Evolutionary conservation across 805 yeast species (phyloP).

Genomic region (Ogataea thermomethanolica): DNA sequence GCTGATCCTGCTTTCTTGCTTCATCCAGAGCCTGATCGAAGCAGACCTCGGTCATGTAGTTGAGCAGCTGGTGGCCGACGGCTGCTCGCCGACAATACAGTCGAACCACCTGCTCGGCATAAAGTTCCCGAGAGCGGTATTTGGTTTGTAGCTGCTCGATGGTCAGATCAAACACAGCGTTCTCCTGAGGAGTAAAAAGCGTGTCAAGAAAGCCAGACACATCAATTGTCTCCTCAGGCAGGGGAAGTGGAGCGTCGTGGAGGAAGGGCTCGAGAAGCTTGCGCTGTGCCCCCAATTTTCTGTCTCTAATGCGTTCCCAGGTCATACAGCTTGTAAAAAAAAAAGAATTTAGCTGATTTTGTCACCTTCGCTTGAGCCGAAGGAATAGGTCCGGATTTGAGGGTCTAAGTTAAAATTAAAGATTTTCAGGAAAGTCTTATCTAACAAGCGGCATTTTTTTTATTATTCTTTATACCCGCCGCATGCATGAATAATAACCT

Average conservation of each 20-base stretch:
- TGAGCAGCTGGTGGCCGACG: slow-evolving; percentile 51
- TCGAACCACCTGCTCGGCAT: slow-evolving; percentile 43
- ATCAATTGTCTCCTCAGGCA: slow-evolving; percentile 5
- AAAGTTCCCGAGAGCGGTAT: slow-evolving; percentile 30
- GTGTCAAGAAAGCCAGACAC: slow-evolving; percentile 22
- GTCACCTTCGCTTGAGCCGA: not conserved
- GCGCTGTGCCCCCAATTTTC: slow-evolving; percentile 1
- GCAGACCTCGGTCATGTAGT: slow-evolving; percentile 43
- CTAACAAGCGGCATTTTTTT: not conserved
- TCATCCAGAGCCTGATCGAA: slow-evolving; percentile 54
- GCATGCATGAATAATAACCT: slow-evolving; percentile 21
- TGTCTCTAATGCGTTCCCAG: slow-evolving; percentile 8
- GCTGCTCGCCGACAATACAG: slow-evolving; percentile 60
- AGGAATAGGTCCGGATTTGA: slow-evolving; percentile 2
- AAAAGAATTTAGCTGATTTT: not conserved
- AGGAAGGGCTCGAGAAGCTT: slow-evolving; percentile 1
- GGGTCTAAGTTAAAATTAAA: not conserved
- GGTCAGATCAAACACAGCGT: slow-evolving; percentile 35
- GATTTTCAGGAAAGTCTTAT: not conserved
- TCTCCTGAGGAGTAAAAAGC: slow-evolving; percentile 32
- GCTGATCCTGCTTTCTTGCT: slow-evolving; percentile 54
- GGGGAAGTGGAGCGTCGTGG: slow-evolving; percentile 1
- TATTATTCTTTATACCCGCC: slow-evolving; percentile 21
- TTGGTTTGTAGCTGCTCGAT: slow-evolving; percentile 4
- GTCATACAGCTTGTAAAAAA: not conserved